Conservation (phyloP, 805 yeast species). For the Saccharomycopsis sp. region DNA sequence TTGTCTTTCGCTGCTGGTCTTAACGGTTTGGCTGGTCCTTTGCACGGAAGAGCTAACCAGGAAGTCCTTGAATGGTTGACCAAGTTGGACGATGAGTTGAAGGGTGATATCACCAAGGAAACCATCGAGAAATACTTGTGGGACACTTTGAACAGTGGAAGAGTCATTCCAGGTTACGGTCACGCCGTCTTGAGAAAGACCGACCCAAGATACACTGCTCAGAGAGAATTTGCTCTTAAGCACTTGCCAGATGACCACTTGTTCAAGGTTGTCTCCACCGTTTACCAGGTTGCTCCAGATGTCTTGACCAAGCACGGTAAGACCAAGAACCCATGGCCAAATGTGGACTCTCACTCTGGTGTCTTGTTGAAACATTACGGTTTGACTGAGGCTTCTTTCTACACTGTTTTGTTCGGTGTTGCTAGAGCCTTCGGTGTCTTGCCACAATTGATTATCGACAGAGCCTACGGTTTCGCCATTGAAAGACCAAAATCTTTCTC, state of each 20-base stretch:
- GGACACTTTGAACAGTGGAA: constrained; percentile 73
- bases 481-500: constrained; percentile 93
- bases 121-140: constrained; percentile 71
- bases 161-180: constrained; percentile 87
- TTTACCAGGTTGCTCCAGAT: constrained; percentile 77
- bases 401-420: constrained; percentile 82
- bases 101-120: constrained; percentile 62
- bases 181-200: constrained; percentile 86
- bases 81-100: constrained; percentile 50
- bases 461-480: constrained; percentile 75
- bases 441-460: constrained; percentile 79
- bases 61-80: constrained; percentile 79
- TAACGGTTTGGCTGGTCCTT: constrained; percentile 83
- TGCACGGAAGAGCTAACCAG: constrained; percentile 85
- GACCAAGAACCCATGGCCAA: constrained; percentile 92
- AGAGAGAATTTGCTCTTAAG: constrained; percentile 70
- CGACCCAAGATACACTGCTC: constrained; percentile 83
- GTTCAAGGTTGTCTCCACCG: constrained; percentile 70
- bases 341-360: constrained; percentile 85
- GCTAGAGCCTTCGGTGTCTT: constrained; percentile 82
- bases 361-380: constrained; percentile 82
- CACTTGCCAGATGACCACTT: constrained; percentile 75
- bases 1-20: constrained; percentile 75
- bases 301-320: constrained; percentile 80
- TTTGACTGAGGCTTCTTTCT: constrained; percentile 72